A percentile compares a stretch with the other conserved stretches of the same genome.
phyloP scores from a whole-genome alignment of 495 filamentous ascomycete species.

The Astrocystis sublimbata region DNA sequence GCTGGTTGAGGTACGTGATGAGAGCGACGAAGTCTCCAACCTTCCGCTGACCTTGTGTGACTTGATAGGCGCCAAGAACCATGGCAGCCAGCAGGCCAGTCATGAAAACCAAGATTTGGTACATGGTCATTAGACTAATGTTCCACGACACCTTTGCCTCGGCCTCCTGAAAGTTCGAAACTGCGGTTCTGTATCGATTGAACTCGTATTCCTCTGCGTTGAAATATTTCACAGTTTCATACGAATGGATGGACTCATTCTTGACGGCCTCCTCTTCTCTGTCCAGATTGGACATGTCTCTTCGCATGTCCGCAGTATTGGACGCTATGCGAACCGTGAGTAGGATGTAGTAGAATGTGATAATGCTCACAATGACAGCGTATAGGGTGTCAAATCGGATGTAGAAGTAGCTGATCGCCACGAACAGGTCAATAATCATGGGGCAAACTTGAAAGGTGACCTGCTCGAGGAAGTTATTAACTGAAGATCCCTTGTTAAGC shows the following conservation, averaged over 20 bases:
- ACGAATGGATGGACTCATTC: conserved; percentile 96
- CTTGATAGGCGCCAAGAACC: conserved; percentile 87
- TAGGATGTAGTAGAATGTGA: conserved; percentile 96
- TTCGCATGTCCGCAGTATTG: conserved; percentile 84
- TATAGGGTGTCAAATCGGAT: conserved; percentile 82
- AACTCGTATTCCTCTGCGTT: conserved; percentile 96
- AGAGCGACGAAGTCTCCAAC: conserved; percentile 81
- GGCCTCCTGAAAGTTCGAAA: conserved; percentile 77
- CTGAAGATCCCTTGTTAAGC: conserved; percentile 90
- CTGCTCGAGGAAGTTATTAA: conserved; percentile 95
- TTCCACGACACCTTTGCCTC: conserved; percentile 88
- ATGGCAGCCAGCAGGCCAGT: conserved; percentile 79
- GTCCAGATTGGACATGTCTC: conserved; percentile 91
- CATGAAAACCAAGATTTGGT: conserved; percentile 92
- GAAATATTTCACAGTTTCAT: conserved; percentile 99
- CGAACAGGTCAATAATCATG: conserved; percentile 86
- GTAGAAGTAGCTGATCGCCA: conserved; percentile 86
- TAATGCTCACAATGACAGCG: conserved; percentile 83
- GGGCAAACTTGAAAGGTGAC: conserved; percentile 93
- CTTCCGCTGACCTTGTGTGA: conserved; percentile 65
- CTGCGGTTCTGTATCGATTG: conserved; percentile 62
- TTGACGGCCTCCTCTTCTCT: conserved; percentile 96
- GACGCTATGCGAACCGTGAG: conserved; percentile 94
- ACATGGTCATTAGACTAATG: conserved; percentile 89
- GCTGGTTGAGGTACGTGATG: conserved; percentile 86